Base-by-base conservation (phyloP, 805 yeast genomes). In the Ogataea saltuana region DNA sequence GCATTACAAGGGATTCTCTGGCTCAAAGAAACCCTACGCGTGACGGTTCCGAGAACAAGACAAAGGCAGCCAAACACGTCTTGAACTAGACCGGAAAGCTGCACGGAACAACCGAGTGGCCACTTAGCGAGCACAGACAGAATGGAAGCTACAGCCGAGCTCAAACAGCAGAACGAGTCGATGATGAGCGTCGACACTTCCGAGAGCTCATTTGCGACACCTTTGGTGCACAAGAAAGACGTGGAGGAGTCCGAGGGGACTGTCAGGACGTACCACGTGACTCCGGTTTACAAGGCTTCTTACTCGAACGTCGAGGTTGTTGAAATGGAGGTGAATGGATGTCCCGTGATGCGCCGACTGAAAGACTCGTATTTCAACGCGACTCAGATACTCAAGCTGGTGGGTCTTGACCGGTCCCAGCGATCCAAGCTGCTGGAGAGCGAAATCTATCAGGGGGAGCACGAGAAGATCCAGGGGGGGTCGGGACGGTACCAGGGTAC, bases 401-500 rank as follows among this genome's bases (percentile, higher is more conserved):
- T 85, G 19, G 81, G 83, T 36, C 72, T 81, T 44, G 87, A 85
- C 51, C 75, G 81, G 54, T 78, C 84, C 16, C 74, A 75, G 46
- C 66, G 87, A 36, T 79, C 85, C 7, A 74, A 81, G 46, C 71
- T 80, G 38, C 73, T 83, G 46, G 88, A 83, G 48, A 72, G 72
- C 49, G 87, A 81, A 50, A 80, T 81, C 31, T 77, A 72, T 44
- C 74, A 78, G 6, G 83, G 85, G n/a, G 68, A 66, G 26, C 83
- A 80, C 56, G 89, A 83, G 53, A 82, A 81, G 53, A 81, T 82
- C 19, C 85, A 81, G 60, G 87, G 87, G 26, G 88, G 87, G 0
- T 78, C 81, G 49, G 87, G 86, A n/a, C 79, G 80, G 53, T 80
- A 78, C 60, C 87, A 82, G 59, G 90, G 89, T 8, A 83, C 85